phyloP scores from a whole-genome alignment of 2,329 filamentous ascomycete species.

The Laburnicola sp. region DNA sequence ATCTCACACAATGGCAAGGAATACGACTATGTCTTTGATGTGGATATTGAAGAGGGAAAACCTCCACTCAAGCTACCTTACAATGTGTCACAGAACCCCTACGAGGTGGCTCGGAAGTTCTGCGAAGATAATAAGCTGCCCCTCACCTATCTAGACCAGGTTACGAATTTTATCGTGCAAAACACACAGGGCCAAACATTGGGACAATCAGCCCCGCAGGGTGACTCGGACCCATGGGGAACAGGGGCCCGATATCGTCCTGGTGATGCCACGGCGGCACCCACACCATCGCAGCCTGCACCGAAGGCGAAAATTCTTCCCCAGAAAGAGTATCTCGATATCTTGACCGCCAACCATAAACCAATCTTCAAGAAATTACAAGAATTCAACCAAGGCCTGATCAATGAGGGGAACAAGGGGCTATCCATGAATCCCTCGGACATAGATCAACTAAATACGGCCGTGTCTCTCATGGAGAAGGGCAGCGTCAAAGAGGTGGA shows the following conservation, averaged over 20 bases:
- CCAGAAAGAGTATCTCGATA: conserved; percentile 76
- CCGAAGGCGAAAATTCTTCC: conserved; percentile 67
- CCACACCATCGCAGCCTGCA: conserved; percentile 38
- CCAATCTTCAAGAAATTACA: conserved; percentile 76
- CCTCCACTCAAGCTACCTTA: conserved; percentile 91
- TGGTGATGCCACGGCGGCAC: conserved; percentile 57
- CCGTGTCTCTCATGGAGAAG: conserved; percentile 67
- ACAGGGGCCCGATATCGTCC: conserved; percentile 78
- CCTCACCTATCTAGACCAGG: conserved; percentile 83
- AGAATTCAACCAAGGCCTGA: conserved; percentile 73
- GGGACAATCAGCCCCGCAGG: conserved; percentile 60
- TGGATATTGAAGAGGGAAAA: conserved; percentile 93
- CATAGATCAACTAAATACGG: conserved; percentile 61
- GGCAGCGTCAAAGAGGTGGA: conserved; percentile 44
- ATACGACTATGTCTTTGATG: conserved; percentile 96
- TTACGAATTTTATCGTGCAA: conserved; percentile 86
- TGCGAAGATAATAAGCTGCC: conserved; percentile 87
- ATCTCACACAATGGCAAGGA: conserved; percentile 76
- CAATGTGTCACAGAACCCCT: conserved; percentile 89
- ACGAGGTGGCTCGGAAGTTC: conserved; percentile 88
- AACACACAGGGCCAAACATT: conserved; percentile 87
- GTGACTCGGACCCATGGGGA: conserved; percentile 70
- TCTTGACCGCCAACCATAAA: conserved; percentile 70
- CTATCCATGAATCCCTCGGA: conserved; percentile 74
- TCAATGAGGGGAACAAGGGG: conserved; percentile 72